Evolutionary conservation across 495 filamentous ascomycete genomes (phyloP), one percentile per base, ranked within the genome.

Genomic region (Amniculicola lignicola): DNA sequence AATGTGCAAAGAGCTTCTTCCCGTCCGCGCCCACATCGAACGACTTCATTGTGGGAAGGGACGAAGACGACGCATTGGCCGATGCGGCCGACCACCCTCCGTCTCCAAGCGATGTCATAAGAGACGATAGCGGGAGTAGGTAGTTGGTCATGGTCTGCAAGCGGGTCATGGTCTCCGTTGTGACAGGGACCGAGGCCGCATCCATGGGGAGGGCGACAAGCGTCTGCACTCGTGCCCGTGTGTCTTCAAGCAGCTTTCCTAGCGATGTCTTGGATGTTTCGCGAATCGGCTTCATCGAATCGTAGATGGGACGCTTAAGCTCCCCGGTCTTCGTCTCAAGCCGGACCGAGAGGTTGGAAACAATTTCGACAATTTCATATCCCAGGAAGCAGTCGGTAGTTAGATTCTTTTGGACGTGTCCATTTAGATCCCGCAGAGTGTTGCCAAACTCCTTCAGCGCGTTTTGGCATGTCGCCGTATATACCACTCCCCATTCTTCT

Each of bases 331-430:
- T 83, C 2, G 76, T 72, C 47, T 94, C 94, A 5, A 99, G 76
- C 40, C 85, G 82, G 57, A 85, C 82, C 11, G 88, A 90, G 54
- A 94, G 79, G 28, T 77, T 77, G 2, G 88, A 88, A 36, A 99
- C 87, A 54, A 95, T 88, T 62, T 95, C 92, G 38, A 95, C 86
- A 48, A 97, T 90, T 66, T 99, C 93, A 67, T 94, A 99, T 3
- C 90, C 90, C 21, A 99, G 79, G 67, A 87, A 99, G 72, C 94
- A 96, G 70, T 99, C 93, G 0, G 90, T 97, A 62, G 81, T 83
- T 35, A 96, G 75, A 65, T 96, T 90, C 25, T 79, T 68, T 66
- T 87, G 86, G 68, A 97, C 90, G 67, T 96, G 90, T 29, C 81
- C 77, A 69, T 97, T 95, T 21, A 99, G 76, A 60, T 96, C 93